Evolutionary conservation across 768 basidiomycete genomes (phyloP).

Genomic region (Mycena epipterygia): DNA sequence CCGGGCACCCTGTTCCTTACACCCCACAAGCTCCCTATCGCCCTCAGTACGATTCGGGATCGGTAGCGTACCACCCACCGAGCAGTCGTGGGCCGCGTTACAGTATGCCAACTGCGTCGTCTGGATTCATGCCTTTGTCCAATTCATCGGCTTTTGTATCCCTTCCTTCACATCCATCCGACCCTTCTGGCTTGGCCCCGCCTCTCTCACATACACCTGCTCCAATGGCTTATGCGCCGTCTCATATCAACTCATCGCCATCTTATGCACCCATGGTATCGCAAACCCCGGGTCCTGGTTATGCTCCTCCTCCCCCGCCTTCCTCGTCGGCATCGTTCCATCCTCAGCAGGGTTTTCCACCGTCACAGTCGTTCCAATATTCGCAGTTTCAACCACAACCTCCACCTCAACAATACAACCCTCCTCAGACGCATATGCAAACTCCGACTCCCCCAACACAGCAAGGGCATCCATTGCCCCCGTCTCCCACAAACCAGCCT

Average conservation of each 20-base stretch:
- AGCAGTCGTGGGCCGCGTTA: constrained; percentile 70
- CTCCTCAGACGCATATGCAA: constrained; percentile 43
- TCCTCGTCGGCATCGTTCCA: constrained; percentile 53
- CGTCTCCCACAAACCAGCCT: constrained; percentile 52
- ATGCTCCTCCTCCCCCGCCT: constrained; percentile 38
- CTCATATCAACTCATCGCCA: constrained; percentile 51
- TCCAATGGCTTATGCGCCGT: constrained; percentile 47
- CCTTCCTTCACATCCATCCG: constrained; percentile 52
- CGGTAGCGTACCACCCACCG: constrained; percentile 54
- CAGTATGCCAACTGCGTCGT: constrained; percentile 75
- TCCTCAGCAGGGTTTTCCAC: constrained; percentile 54
- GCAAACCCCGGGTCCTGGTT: constrained; percentile 45
- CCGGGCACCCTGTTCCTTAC: constrained; percentile 43
- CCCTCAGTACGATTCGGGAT: constrained; percentile 39
- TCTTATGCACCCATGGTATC: constrained; percentile 45
- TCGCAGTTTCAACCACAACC: constrained; percentile 51
- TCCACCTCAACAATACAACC: constrained; percentile 55
- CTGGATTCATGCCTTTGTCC: constrained; percentile 76
- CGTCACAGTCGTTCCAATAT: constrained; percentile 51
- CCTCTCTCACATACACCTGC: constrained; percentile 60
- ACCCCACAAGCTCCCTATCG: constrained; percentile 56
- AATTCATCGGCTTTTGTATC: constrained; percentile 52
- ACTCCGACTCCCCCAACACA: constrained; percentile 52
- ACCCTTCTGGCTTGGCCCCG: constrained; percentile 52
- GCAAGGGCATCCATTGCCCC: constrained; percentile 47